Evolutionary conservation across 176 grass and related monocot species (phyloP), one percentile per base, ranked within the genome.

Genomic region (Cenchrus fungigraminus): DNA sequence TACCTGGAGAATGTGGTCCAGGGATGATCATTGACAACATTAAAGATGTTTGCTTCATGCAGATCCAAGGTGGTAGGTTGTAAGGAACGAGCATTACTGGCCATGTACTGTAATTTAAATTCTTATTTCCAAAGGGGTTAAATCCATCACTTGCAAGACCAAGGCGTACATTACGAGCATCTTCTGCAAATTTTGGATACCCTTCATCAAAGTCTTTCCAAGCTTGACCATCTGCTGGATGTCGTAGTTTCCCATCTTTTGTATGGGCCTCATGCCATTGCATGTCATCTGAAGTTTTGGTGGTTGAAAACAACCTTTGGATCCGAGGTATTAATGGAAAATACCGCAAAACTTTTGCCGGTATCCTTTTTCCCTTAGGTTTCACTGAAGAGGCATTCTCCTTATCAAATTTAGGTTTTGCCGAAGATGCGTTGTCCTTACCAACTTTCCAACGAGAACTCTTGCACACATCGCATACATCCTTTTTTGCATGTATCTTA

Each of bases 271-370:
- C 34, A 47, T 89, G 82, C 81, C 74, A 68, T 15, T 56, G 1
- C 58, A 78, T 64, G n/a, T 62, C 76, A 64, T 47, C 13, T 9
- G n/a, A 78, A 17, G 55, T 78, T 78, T 64, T 63, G 0, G 9
- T 50, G 42, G 65, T 65, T 47, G 56, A 47, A 67, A 81, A 85
- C 6, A 89, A 42, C 34, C 82, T 84, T 32, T 77, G 44, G 0
- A 85, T 12, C 19, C 60, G 81, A 19, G 67, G 76, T 58, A 84
- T 82, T 17, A 89, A 85, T 1, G 57, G 76, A 29, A 89, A 85
- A 74, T 89, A 80, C 4, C 20, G n/a, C 57, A 81, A 69, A 15
- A 89, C 68, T 60, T 89, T 89, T 34, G 63, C 31, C 34, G 43
- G 22, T 63, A 17, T 79, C 58, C 56, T 20, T 59, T 59, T 59